Evolutionary conservation across 805 yeast genomes (phyloP).

Genomic region (Lipomyces yamadae): DNA sequence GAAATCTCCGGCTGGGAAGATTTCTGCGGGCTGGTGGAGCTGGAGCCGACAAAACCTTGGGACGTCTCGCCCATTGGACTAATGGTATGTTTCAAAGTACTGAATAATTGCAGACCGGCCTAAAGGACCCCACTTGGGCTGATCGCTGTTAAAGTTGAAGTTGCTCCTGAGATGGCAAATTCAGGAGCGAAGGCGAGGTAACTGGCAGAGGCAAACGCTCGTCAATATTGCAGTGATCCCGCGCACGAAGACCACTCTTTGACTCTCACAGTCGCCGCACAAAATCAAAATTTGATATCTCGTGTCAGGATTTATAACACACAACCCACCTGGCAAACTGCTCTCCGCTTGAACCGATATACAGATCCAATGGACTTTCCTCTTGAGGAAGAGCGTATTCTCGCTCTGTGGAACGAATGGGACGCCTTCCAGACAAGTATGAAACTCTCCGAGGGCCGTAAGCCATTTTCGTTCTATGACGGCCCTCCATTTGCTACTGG

Average conservation of each 20-base stretch:
- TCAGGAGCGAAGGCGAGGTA: not conserved
- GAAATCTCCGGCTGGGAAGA: not conserved
- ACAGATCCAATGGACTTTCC: constrained; percentile 63
- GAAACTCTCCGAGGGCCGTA: constrained; percentile 80
- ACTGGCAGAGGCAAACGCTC: not conserved
- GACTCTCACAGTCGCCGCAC: not conserved
- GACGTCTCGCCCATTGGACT: constrained; percentile 26
- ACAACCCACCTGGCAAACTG: not conserved
- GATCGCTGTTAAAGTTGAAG: not conserved
- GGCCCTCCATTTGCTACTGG: constrained; percentile 98
- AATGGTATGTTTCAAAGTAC: no score
- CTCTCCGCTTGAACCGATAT: not conserved
- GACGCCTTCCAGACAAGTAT: constrained; percentile 91
- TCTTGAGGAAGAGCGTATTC: constrained; percentile 82
- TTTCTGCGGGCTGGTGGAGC: not conserved
- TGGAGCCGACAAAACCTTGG: constrained; percentile 18
- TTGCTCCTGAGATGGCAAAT: not conserved
- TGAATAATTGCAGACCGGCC: no score
- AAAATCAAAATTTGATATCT: not conserved
- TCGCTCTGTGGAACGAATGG: constrained; percentile 82
- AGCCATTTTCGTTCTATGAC: constrained; percentile 91
- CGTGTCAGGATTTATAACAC: not conserved
- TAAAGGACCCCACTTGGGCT: no score
- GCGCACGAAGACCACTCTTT: not conserved
- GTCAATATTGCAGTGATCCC: not conserved